Evolutionary conservation across 768 basidiomycete genomes (phyloP).

Genomic region (Tulasnella sp.): DNA sequence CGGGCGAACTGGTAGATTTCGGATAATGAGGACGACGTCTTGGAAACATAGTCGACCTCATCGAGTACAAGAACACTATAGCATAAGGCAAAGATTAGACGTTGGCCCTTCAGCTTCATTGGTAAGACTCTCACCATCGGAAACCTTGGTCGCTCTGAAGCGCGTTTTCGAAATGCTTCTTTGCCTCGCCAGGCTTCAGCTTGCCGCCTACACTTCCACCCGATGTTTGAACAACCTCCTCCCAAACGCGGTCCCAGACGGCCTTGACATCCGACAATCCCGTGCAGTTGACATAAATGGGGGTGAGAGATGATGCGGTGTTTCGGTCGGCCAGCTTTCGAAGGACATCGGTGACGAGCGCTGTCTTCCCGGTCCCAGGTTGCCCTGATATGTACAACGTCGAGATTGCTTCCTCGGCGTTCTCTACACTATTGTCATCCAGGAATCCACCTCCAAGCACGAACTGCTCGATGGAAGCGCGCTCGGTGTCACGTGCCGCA

Average conservation of each 20-base stretch:
- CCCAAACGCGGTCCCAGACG: constrained; percentile 15
- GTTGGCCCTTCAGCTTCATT: background rate
- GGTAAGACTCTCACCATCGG: constrained; percentile 9
- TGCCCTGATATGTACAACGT: constrained; percentile 15
- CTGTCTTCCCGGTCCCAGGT: constrained; percentile 16
- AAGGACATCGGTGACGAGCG: constrained; percentile 15
- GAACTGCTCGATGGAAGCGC: background rate
- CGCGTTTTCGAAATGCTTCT: constrained; percentile 6
- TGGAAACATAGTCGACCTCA: constrained; percentile 14
- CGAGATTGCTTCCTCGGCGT: background rate
- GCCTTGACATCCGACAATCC: constrained; percentile 12
- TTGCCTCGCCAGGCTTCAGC: constrained; percentile 7
- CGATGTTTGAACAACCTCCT: background rate
- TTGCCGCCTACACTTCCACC: constrained; percentile 2
- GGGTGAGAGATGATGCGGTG: background rate
- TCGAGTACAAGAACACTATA: constrained; percentile 15
- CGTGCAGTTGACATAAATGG: constrained; percentile 16
- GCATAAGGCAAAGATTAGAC: background rate
- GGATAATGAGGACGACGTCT: constrained; percentile 2
- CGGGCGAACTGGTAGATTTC: constrained; percentile 12
- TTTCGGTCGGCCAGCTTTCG: background rate
- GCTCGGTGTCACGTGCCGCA: background rate
- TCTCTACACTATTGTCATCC: background rate
- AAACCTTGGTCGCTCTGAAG: constrained; percentile 8
- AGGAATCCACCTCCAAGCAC: background rate